Base-by-base conservation (phyloP, 805 yeast genomes). In the Metschnikowia anglica region DNA sequence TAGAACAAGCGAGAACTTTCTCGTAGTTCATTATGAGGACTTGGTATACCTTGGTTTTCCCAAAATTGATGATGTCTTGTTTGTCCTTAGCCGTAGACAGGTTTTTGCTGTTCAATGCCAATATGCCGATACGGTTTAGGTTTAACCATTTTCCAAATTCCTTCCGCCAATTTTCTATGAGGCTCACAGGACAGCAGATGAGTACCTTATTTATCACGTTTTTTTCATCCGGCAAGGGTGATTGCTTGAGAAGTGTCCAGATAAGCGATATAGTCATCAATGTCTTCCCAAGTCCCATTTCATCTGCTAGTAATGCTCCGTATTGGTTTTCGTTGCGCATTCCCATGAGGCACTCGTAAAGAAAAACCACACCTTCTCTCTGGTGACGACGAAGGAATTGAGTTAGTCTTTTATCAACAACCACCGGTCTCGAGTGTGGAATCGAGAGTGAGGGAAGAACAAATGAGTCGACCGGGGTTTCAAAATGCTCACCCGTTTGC, bases 111-210 rank as follows among this genome's bases (percentile, higher is more conserved):
- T 73, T 76, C 18, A 85, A 61, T 0, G 87, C 76, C 40, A 89
- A 66, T 0, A 91, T 79, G 15, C 87, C 85, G 6, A 88, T 61
- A 41, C 80, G 72, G 39, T 79, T 77, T 16, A 68, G 55, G 39
- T 81, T 85, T 4, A 93, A 66, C 99, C 99, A 93, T 63, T 93
- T 93, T 29, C 73, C 73, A 68, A 93, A 90, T 59, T 93, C 99
- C 37, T 71, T 70, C 50, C 77, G 80, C 99, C 99, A 93, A 60
- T 93, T 91, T 5, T 76, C 77, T 11, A 91, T 80, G 37, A 93
- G 68, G 0, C 97, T 85, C 0, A 89, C 97, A 0, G 99, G 99
- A 57, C 97, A 89, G 6, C 88, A 91, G 33, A 93, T 79, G 24
- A 93, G 63, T 0, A 84, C 79, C 44, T 87, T 86, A 30, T 72